Percentiles rank a stretch among this genome's conserved stretches.
These are phyloP conservation scores for Beauveria sp. DNA, from an alignment of 2,329 filamentous ascomycete genomes.

Conservation along the genomic window DNA sequence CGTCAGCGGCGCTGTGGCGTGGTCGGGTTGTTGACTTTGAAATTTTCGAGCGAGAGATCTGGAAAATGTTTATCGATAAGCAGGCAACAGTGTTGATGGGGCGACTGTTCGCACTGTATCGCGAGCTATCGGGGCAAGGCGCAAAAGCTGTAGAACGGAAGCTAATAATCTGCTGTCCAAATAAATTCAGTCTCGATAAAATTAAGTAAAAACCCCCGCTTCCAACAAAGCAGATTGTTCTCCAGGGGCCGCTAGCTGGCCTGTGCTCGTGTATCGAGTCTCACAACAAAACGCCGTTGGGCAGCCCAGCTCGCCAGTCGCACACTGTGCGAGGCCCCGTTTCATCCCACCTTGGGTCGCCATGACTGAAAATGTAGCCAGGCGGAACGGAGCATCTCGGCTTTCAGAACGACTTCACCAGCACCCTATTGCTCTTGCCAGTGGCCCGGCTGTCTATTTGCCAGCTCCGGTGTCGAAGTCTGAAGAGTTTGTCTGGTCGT, in stretches of 20 bases:
- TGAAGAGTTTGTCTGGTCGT: neutral
- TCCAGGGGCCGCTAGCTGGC: neutral
- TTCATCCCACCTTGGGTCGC: conserved; percentile 7
- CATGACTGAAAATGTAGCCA: conserved; percentile 1
- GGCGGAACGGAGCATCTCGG: neutral
- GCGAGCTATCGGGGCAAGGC: no score
- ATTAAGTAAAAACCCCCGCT: accelerated
- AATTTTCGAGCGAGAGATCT: neutral
- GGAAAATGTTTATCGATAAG: conserved; percentile 11
- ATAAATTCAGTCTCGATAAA: neutral
- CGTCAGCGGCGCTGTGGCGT: neutral
- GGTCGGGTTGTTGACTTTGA: neutral
- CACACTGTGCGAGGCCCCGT: conserved; percentile 10
- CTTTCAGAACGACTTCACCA: neutral
- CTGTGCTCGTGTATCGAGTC: neutral
- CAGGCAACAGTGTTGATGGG: neutral
- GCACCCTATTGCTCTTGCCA: neutral
- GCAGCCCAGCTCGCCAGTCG: neutral
- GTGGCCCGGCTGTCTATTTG: neutral
- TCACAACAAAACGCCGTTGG: neutral
- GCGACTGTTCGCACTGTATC: neutral
- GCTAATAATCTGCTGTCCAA: no score
- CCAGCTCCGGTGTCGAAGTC: neutral
- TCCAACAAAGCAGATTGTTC: no score
- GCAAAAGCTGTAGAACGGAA: neutral